These are phyloP conservation scores for Neofusicoccum ribis DNA, from an alignment of 2,329 filamentous ascomycete species.

Conservation along the genomic window DNA sequence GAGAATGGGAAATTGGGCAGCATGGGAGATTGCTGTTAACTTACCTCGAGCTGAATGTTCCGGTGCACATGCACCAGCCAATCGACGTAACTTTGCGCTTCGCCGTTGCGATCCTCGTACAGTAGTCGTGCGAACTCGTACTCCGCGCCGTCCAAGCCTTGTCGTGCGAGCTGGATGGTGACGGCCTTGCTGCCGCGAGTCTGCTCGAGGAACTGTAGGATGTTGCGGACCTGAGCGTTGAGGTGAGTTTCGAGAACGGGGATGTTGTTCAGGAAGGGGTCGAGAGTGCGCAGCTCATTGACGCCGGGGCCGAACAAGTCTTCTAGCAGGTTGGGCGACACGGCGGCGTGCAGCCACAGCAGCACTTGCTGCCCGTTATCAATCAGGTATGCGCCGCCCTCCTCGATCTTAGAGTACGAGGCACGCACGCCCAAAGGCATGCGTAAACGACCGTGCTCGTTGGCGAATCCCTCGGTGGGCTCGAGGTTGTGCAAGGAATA, in stretches of 20 bases:
- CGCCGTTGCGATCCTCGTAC: slow-evolving; percentile 94
- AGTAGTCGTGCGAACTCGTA: slow-evolving; percentile 92
- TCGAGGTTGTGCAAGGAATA: slow-evolving; percentile 88
- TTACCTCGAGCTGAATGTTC: slow-evolving; percentile 80
- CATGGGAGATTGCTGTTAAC: slow-evolving; percentile 18
- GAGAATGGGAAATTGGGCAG: no score
- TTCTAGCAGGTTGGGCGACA: slow-evolving; percentile 84
- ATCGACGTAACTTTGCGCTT: slow-evolving; percentile 97
- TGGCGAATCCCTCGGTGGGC: slow-evolving; percentile 87
- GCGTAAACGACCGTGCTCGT: slow-evolving; percentile 82
- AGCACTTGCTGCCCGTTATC: slow-evolving; percentile 93
- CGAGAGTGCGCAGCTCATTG: slow-evolving; percentile 70
- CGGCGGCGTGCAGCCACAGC: slow-evolving; percentile 89
- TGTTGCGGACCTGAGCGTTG: slow-evolving; percentile 91
- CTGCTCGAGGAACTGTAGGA: slow-evolving; percentile 80
- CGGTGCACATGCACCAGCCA: slow-evolving; percentile 97
- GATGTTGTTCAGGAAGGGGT: slow-evolving; percentile 76
- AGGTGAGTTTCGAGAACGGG: slow-evolving; percentile 88
- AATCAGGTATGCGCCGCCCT: slow-evolving; percentile 89
- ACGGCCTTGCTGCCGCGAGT: slow-evolving; percentile 84
- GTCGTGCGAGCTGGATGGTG: slow-evolving; percentile 84
- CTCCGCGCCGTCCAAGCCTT: slow-evolving; percentile 91
- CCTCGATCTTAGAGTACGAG: slow-evolving; percentile 84
- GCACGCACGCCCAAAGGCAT: slow-evolving; percentile 80
- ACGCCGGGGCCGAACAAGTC: slow-evolving; percentile 85